A percentile compares a stretch with the other conserved stretches of the same genome.
These are phyloP conservation scores for Sporothrix pallida DNA, from an alignment of 2,329 filamentous ascomycete genomes.

Conservation along the genomic window DNA sequence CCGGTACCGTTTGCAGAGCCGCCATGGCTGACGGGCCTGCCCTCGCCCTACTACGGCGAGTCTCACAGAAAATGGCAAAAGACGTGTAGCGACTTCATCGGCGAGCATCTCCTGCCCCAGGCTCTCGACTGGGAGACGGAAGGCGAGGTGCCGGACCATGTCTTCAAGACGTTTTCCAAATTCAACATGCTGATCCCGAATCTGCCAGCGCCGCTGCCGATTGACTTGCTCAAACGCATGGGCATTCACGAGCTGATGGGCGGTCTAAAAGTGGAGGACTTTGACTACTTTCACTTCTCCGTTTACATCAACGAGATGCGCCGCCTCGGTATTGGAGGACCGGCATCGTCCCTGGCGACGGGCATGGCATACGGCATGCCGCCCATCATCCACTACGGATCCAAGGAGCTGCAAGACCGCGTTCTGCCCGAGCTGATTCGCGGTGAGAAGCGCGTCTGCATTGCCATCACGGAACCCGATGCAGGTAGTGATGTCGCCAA, in stretches of 20 bases:
- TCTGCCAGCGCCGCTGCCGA: background rate
- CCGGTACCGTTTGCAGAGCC: background rate
- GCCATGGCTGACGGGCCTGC: conserved; percentile 2
- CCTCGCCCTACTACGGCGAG: conserved; percentile 5
- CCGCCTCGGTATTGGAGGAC: background rate
- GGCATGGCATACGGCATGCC: conserved; percentile 1
- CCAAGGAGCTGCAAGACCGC: background rate
- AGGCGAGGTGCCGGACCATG: background rate
- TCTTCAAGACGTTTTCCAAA: conserved; percentile 10
- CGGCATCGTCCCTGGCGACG: background rate
- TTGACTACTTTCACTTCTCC: conserved; percentile 7
- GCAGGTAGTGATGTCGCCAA: background rate
- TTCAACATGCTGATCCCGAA: conserved; percentile 10
- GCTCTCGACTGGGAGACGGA: background rate
- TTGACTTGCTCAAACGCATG: background rate
- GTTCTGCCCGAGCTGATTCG: background rate
- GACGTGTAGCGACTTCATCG: background rate
- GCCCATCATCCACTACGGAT: background rate
- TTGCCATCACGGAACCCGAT: conserved; percentile 1
- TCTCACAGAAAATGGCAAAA: background rate
- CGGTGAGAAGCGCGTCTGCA: background rate
- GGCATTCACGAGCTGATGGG: background rate
- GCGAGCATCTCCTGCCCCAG: background rate
- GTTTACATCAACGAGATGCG: conserved; percentile 15
- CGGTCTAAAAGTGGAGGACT: conserved; percentile 1